Evolutionary conservation across 2,329 filamentous ascomycete species (phyloP).

Genomic region (Calonectria pseudoreteaudii): DNA sequence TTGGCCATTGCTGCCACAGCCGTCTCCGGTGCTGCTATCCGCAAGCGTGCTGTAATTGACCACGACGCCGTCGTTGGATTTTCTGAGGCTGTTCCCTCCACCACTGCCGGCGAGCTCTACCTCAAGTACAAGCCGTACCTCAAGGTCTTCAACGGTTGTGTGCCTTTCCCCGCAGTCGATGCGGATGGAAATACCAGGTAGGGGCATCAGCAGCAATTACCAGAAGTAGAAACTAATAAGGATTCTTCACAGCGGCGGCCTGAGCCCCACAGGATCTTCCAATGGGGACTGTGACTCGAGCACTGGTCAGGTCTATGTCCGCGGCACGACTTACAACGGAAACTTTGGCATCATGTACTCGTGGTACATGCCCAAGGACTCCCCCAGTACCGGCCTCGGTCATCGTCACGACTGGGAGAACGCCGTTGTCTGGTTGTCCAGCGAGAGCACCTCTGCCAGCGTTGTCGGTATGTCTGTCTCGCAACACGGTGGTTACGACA

Average conservation of each 20-base stretch:
- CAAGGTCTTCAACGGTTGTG: constrained; percentile 69
- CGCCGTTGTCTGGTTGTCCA: constrained; percentile 43
- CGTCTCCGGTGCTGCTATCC: constrained; percentile 40
- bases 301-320: constrained; percentile 54
- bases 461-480: constrained; percentile 52
- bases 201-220: not conserved
- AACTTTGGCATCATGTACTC: constrained; percentile 56
- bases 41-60: constrained; percentile 43
- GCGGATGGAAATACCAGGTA: constrained; percentile 63
- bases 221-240: not conserved
- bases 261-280: constrained; percentile 46
- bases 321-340: constrained; percentile 46
- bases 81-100: constrained; percentile 45
- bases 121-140: constrained; percentile 52
- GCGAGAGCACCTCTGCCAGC: constrained; percentile 36
- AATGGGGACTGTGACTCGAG: constrained; percentile 49
- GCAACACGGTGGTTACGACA: constrained; percentile 51
- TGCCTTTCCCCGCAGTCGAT: constrained; percentile 73
- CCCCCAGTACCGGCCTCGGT: constrained; percentile 41
- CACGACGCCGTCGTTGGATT: constrained; percentile 50
- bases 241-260: constrained; percentile 44
- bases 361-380: constrained; percentile 62
- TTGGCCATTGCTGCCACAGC: constrained; percentile 31
- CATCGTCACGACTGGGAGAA: constrained; percentile 46
- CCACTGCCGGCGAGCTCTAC: constrained; percentile 43